These are phyloP conservation scores for Carex kokanica DNA, from an alignment of 176 grass and related monocot genomes.

Conservation along the genomic window DNA sequence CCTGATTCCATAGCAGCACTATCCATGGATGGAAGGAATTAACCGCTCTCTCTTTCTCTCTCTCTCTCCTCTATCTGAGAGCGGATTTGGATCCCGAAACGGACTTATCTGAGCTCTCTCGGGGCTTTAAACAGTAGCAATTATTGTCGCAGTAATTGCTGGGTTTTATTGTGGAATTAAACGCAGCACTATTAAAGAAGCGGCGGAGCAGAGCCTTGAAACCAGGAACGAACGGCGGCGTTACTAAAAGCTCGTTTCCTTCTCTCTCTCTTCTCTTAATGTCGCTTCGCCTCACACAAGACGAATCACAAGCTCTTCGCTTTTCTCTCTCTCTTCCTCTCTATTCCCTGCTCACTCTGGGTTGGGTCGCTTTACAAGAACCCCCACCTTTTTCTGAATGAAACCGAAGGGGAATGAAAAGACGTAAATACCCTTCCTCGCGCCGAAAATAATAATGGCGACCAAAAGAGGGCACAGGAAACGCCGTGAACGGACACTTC, in stretches of 20 bases:
- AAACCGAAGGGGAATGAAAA: slow-evolving; percentile 11
- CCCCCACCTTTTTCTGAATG: slow-evolving; percentile 12
- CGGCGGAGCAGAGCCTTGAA: slow-evolving; percentile 31
- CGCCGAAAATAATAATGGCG: slow-evolving; percentile 33
- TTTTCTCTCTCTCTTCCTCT: neutral
- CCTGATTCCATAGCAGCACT: slow-evolving; percentile 26
- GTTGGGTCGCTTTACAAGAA: slow-evolving; percentile 21
- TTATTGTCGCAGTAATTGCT: slow-evolving; percentile 17
- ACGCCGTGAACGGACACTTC: slow-evolving; percentile 5
- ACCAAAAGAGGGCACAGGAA: slow-evolving; percentile 19
- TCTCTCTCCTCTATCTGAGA: slow-evolving; percentile 13
- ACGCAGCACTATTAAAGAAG: slow-evolving; percentile 20
- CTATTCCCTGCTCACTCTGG: slow-evolving; percentile 1
- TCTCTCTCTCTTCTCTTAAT: slow-evolving; percentile 5
- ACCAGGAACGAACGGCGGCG: slow-evolving; percentile 23
- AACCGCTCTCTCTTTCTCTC: neutral
- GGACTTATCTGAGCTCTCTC: slow-evolving; percentile 12
- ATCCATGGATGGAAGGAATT: neutral
- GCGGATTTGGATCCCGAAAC: slow-evolving; percentile 23
- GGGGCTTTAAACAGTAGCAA: slow-evolving; percentile 20
- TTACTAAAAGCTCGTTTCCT: slow-evolving; percentile 12
- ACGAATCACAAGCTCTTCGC: slow-evolving; percentile 29
- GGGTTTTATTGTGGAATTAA: neutral
- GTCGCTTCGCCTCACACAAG: slow-evolving; percentile 20
- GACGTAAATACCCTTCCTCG: slow-evolving; percentile 1